Base-by-base conservation (phyloP, 2,329 filamentous ascomycete genomes). In the Colletotrichum neosansevieriae region DNA sequence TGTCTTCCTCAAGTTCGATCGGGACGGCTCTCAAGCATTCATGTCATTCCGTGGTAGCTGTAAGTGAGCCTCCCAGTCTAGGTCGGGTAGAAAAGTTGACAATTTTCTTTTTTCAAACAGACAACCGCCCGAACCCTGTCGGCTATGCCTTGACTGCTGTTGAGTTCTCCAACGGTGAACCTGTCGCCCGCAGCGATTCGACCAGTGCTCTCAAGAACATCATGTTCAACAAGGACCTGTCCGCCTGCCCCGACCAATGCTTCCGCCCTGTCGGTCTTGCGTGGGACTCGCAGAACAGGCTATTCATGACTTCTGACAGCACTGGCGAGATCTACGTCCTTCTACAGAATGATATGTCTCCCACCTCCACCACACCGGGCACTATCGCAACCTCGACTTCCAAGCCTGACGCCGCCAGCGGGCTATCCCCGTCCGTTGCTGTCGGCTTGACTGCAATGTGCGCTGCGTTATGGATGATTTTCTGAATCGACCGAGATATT, bases 31-130 rank as follows among this genome's bases (percentile, higher is more conserved):
- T 12, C 84, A 82, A 2, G 91, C 90, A 1, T 94, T 87, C 79
- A 80, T 94, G 17, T 83, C 88, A 0, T 92, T 94, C 78, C 91
- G 93, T 76, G 91, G 92, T 13, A 91, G 87, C 76, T 93, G 91
- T 89, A 76, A 78, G 80, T 78, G 45, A 9, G 3, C 24, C 7
- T 4, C 13, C 11, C 12, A 1, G 1, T 6, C 11, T n/a, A 66
- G 12, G 10, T 59, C 71, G 70, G 70, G 58, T 36, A 4, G 42
- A 56, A 29, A 38, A 44, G 9, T 66, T 42, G 40, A 61, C 42
- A 21, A n/a, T n/a, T n/a, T n/a, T n/a, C n/a, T 2, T 3, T 21
- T 13, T 4, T 17, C 5, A 1, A 3, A 5, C 49, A 83, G 82
- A 80, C 80, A 78, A 84, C 73, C 79, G 80, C 32, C 74, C 79